Base-by-base conservation (phyloP, 2,329 filamentous ascomycete genomes). In the Aureobasidium vineae region DNA sequence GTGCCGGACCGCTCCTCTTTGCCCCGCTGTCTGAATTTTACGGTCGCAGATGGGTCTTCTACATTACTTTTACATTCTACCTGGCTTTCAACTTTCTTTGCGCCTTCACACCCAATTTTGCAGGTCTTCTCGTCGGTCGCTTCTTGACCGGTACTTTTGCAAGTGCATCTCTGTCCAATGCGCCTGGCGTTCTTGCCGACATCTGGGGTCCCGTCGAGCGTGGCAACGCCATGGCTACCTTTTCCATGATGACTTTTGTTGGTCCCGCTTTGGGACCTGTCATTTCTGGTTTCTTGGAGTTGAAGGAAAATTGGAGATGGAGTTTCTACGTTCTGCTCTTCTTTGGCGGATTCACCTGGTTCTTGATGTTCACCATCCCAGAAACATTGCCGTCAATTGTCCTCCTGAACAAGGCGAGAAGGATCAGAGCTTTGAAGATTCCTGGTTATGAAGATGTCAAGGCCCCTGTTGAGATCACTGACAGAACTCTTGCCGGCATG, bases 11-110 rank as follows among this genome's bases (percentile, higher is more conserved):
- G 0, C 75, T 88, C 10, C 75, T 88, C 15, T 89, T 87, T 80
- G 88, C 86, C 0, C 88, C 88, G 0, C 73, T 90, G 3, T 88
- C 84, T 50, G 88, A 90, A 73, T 86, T 89, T 67, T 84, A 84
- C 67, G 87, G 88, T 10, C 80, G 87, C 16, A 78, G 82, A 67
- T 78, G 76, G 69, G 79, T 86, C 54, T 83, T 85, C 69, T 81
- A 83, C 72, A 70, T 72, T 57, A 76, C 76, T 7, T 80, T 77
- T 63, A 68, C 70, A 3, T 43, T 69, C 16, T 80, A 81, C 68
- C 73, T 81, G 54, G 79, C 79, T 0, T 84, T 85, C 71, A 73
- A 79, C 45, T 85, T 85, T 68, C 73, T 84, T 2, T 85, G 83
- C 69, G 82, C 84, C 13, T 86, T 84, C 69, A 79, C 84, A 0